Conservation (phyloP, 2,329 filamentous ascomycete genomes). For the Trichoderma aggressivum region DNA sequence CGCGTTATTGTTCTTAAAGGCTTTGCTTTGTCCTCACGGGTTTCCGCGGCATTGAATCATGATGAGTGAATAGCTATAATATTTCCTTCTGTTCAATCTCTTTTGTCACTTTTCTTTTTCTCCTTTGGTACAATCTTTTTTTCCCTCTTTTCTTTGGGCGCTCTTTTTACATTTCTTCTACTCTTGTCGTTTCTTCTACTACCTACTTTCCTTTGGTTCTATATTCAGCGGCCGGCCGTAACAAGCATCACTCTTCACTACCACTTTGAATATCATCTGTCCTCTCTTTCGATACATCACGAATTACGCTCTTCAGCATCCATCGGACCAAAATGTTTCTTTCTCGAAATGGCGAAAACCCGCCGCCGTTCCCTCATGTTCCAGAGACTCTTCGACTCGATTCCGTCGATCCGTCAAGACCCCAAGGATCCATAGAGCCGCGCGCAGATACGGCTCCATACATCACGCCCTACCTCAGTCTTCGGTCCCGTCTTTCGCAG, state of each 20-base stretch:
- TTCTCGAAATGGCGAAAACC: constrained; percentile 33
- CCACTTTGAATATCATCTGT: constrained; percentile 6
- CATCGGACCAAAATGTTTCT: constrained; percentile 33
- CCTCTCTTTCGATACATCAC: constrained; percentile 29
- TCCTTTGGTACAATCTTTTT: background rate
- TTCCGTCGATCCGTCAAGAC: constrained; percentile 36
- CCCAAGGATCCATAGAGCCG: constrained; percentile 31
- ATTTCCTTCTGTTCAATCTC: background rate
- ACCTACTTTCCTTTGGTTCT: background rate
- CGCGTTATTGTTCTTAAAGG: background rate
- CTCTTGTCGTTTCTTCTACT: background rate
- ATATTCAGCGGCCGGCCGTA: constrained; percentile 19
- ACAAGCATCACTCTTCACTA: constrained; percentile 1
- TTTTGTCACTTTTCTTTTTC: background rate
- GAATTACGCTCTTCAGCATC: background rate
- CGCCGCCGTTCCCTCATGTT: constrained; percentile 35
- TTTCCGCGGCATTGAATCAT: background rate
- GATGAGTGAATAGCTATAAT: background rate
- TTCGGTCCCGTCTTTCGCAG: constrained; percentile 86
- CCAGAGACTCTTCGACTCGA: constrained; percentile 38
- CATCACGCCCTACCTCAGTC: constrained; percentile 86
- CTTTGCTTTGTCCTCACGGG: constrained; percentile 8
- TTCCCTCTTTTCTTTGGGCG: background rate
- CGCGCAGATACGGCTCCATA: constrained; percentile 59
- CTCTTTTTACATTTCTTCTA: background rate